phyloP scores from a whole-genome alignment of 352 stramenopile genomes.

The Phytophthora ohioensis region DNA sequence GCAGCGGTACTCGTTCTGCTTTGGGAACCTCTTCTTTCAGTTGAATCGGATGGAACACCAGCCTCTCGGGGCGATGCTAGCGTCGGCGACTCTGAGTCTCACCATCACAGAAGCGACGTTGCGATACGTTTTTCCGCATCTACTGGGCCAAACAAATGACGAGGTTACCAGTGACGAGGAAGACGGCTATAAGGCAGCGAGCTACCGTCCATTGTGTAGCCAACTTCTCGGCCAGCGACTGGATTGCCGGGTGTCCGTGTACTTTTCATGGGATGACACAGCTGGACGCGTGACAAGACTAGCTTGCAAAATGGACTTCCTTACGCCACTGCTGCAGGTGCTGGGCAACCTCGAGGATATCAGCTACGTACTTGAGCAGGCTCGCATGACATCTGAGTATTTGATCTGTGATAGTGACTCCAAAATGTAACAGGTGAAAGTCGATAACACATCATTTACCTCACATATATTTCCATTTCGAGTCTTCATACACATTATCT shows the following conservation, averaged over 20 bases:
- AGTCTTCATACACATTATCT: background rate
- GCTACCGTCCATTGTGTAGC: background rate
- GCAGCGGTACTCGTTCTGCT: conserved; percentile 35
- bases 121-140: conserved; percentile 24
- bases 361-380: conserved; percentile 18
- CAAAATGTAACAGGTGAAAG: background rate
- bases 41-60: conserved; percentile 35
- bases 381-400: conserved; percentile 18
- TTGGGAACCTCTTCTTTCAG: conserved; percentile 36
- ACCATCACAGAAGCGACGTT: conserved; percentile 27
- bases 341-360: conserved; percentile 28
- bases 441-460: background rate
- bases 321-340: conserved; percentile 18
- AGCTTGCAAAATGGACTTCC: conserved; percentile 20
- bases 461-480: background rate
- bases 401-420: conserved; percentile 6
- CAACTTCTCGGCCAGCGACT: conserved; percentile 18
- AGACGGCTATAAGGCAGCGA: background rate
- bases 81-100: conserved; percentile 17
- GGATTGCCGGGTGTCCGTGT: conserved; percentile 8
- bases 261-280: conserved; percentile 24
- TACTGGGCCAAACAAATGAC: conserved; percentile 1
- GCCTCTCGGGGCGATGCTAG: conserved; percentile 1
- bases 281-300: conserved; percentile 10
- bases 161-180: background rate